Percentiles rank a stretch among this genome's conserved stretches.
phyloP scores from a whole-genome alignment of 768 basidiomycete species.

The Mycena metata region DNA sequence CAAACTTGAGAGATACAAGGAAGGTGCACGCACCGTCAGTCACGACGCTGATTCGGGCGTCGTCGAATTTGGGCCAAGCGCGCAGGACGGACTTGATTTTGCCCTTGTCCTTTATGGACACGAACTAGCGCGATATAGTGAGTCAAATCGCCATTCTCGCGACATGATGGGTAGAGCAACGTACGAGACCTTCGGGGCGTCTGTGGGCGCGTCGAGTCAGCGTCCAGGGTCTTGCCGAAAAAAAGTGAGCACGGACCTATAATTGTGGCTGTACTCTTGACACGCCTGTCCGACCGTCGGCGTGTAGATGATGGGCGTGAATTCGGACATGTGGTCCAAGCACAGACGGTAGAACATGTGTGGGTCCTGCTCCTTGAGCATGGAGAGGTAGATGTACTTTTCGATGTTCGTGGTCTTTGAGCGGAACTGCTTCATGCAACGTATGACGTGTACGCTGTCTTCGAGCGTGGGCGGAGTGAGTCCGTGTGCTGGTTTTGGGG shows the following conservation, averaged over 20 bases:
- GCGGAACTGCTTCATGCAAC: slow-evolving; percentile 78
- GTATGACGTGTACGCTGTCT: slow-evolving; percentile 63
- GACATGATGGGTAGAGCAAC: slow-evolving; percentile 34
- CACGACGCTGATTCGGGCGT: slow-evolving; percentile 92
- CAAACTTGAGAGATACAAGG: slow-evolving; percentile 5
- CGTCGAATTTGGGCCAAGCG: slow-evolving; percentile 79
- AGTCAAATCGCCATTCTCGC: slow-evolving; percentile 36
- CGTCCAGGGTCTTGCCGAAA: background rate
- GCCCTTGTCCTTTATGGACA: slow-evolving; percentile 89
- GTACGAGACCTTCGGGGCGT: slow-evolving; percentile 79
- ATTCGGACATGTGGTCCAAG: slow-evolving; percentile 76
- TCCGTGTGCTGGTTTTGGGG: slow-evolving; percentile 63
- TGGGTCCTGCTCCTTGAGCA: slow-evolving; percentile 79
- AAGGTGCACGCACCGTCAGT: slow-evolving; percentile 76
- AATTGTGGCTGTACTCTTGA: slow-evolving; percentile 84
- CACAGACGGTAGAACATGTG: slow-evolving; percentile 85
- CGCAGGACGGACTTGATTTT: slow-evolving; percentile 76
- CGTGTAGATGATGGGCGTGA: slow-evolving; percentile 89
- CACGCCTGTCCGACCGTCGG: slow-evolving; percentile 95
- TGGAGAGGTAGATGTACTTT: slow-evolving; percentile 88
- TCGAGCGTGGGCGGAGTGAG: slow-evolving; percentile 72
- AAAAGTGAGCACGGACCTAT: slow-evolving; percentile 50
- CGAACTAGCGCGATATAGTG: slow-evolving; percentile 58
- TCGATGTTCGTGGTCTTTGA: slow-evolving; percentile 82
- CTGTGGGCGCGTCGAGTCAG: background rate